Conservation (phyloP, 345 rosid genomes). For the Citrus mangshanensis region DNA sequence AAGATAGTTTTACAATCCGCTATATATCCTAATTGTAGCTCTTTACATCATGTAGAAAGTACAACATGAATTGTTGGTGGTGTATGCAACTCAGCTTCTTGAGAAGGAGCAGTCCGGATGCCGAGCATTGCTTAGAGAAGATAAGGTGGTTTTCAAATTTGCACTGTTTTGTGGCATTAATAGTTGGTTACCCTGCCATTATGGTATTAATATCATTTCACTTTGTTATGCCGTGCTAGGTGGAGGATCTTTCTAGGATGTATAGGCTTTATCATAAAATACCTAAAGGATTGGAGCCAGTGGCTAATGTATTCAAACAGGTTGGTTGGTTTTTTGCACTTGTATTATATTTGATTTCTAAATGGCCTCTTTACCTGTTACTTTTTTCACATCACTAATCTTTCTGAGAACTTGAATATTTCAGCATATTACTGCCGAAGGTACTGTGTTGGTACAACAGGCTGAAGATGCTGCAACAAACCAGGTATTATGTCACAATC, state of each 20-base stretch:
- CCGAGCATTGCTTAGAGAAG: constrained; percentile 79
- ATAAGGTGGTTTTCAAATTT: constrained; percentile 53
- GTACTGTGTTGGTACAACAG: constrained; percentile 80
- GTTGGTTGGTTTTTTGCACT: constrained; percentile 28
- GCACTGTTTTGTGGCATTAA: background rate
- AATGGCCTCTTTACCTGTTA: background rate
- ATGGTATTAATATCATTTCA: background rate
- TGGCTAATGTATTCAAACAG: constrained; percentile 85
- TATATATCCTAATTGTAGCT: background rate
- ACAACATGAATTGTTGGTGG: constrained; percentile 77
- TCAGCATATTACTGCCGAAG: constrained; percentile 91
- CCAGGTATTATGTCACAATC: constrained; percentile 40
- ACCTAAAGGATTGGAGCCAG: constrained; percentile 73
- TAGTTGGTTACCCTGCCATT: background rate
- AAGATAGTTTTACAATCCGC: background rate
- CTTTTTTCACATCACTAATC: background rate
- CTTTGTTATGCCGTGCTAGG: constrained; percentile 36
- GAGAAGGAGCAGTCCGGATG: constrained; percentile 96
- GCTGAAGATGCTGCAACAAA: constrained; percentile 87
- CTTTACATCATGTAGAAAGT: constrained; percentile 61
- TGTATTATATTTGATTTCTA: background rate
- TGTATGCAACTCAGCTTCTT: constrained; percentile 59
- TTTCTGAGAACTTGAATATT: constrained; percentile 9
- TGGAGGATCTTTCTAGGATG: constrained; percentile 95
- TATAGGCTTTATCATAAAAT: constrained; percentile 82